Conservation (phyloP, 352 stramenopile genomes). For the Phytophthora hibernalis region DNA sequence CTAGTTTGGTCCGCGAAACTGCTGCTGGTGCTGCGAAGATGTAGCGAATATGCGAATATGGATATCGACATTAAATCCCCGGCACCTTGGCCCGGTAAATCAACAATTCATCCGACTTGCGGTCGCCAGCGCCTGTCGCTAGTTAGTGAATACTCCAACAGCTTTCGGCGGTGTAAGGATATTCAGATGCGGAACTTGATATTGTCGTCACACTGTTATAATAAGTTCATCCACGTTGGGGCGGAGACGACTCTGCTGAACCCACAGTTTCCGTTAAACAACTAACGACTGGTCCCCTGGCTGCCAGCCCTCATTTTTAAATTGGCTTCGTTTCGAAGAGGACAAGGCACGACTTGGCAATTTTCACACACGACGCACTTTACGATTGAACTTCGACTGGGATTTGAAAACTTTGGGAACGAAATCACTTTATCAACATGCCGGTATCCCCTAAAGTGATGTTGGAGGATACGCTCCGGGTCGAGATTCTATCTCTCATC, state of each 20-base stretch:
- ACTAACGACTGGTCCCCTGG: constrained; percentile 7
- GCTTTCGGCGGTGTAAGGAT: background rate
- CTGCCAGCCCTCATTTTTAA: constrained; percentile 13
- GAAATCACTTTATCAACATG: background rate
- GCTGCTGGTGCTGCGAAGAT: background rate
- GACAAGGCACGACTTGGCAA: background rate
- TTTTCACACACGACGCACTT: too few relatives aligned
- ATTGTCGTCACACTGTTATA: too few relatives aligned
- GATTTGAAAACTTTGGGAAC: background rate
- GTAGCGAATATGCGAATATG: too few relatives aligned
- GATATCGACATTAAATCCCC: too few relatives aligned
- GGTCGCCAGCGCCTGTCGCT: background rate
- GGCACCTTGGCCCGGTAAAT: too few relatives aligned
- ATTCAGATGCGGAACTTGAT: background rate
- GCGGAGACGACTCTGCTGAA: background rate
- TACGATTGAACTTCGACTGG: background rate
- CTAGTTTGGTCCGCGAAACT: background rate
- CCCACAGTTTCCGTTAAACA: constrained; percentile 18
- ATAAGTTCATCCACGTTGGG: too few relatives aligned
- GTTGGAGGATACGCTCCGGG: constrained; percentile 15
- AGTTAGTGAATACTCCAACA: background rate
- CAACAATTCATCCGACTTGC: too few relatives aligned
- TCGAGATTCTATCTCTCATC: constrained; percentile 37
- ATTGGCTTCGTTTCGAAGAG: constrained; percentile 7
- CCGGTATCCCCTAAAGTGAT: too few relatives aligned